These are phyloP conservation scores for Phytophthora pisi DNA, from an alignment of 352 stramenopile genomes.

Conservation along the genomic window DNA sequence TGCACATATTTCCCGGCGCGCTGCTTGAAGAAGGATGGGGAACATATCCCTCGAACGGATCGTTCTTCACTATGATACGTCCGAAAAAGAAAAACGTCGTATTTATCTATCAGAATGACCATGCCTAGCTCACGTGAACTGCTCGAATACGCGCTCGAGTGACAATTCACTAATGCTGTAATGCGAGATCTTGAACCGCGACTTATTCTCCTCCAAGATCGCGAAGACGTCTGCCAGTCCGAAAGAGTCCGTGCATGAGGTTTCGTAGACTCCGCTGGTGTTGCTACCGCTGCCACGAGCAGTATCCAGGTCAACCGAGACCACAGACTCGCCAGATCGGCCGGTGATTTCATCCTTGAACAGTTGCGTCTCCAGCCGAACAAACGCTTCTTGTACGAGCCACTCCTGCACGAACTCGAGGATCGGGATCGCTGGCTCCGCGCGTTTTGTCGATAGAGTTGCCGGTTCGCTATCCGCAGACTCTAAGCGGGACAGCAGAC, in stretches of 20 bases:
- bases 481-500: constrained; percentile 47
- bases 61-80: no score
- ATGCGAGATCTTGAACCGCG: constrained; percentile 73
- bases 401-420: constrained; percentile 79
- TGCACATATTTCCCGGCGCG: no score
- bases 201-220: constrained; percentile 80
- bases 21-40: no score
- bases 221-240: constrained; percentile 81
- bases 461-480: constrained; percentile 27
- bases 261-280: constrained; percentile 71
- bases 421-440: constrained; percentile 36
- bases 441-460: neutral
- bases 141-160: constrained; percentile 94
- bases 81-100: neutral
- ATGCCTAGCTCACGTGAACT: constrained; percentile 71
- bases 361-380: constrained; percentile 54
- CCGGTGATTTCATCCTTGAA: constrained; percentile 53
- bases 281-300: constrained; percentile 58
- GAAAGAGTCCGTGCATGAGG: constrained; percentile 65
- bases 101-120: neutral
- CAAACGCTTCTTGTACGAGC: constrained; percentile 76
- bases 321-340: constrained; percentile 53
- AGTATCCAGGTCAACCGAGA: constrained; percentile 50
- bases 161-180: constrained; percentile 93
- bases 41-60: no score